Base-by-base conservation (phyloP, 768 basidiomycete genomes). In the Leucocoprinus sp. region DNA sequence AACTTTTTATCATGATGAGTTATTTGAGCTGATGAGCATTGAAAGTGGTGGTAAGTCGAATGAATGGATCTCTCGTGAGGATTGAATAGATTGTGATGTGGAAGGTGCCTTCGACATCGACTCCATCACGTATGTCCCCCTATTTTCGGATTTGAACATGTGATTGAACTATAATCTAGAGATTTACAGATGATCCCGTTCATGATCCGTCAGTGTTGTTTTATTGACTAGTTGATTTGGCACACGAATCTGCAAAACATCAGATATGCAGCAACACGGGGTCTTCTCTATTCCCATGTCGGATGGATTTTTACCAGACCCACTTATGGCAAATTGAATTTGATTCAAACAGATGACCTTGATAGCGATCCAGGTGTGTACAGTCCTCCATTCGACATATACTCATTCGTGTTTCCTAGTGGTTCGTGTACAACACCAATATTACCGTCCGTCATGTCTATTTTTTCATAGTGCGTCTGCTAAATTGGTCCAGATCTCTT, bases 291-390 rank as follows among this genome's bases (percentile, higher is more conserved):
- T 56, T 82, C 84, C 5, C 87, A 89, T 53, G 76, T 88, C 68
- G 88, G 87, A 1, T 91, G 88, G 87, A 88, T 89, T 54, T 89
- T 90, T 60, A 79, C 68, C 65, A 85, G 86, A 59, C 78, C 84
- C 1, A 71, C 55, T 1, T 88, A 89, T 55, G 66, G 72, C 22
- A 68, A 75, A 17, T 65, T 89, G 65, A 66, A 70, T 31, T 58
- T 77, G 7, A 75, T 90, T 24, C 84, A 88, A 48, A 66, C 72
- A 42, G 74, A 73, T 12, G 85, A 91, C 54, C 67, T 89, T 8
- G 76, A 83, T 22, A 63, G 62, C 19, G 87, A 89, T 58, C 75
- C 78, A 34, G 80, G 85, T 84, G 40, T 28, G 72, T 61, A 12
- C 11, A 11, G 11, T 19, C 18, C 14, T 28, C 2, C 1, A 12